A percentile compares a stretch with the other conserved stretches of the same genome.
Conservation (phyloP, 257 asterid species). For the Galeopsis tetrahit region DNA sequence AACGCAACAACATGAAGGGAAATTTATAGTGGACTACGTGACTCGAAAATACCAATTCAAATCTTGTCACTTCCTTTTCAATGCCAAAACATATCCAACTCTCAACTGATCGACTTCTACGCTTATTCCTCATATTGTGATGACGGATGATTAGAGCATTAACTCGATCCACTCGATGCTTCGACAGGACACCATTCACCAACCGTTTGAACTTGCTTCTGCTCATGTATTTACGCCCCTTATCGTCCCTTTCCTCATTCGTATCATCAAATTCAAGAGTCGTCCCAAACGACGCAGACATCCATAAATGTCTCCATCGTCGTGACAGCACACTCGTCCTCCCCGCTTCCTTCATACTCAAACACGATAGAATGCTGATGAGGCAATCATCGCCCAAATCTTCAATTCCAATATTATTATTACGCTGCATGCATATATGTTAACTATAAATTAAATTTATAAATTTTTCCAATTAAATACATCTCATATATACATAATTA, state of each 20-base stretch:
- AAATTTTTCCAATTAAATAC: too few species aligned
- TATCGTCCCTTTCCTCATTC: too few species aligned
- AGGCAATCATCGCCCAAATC: background rate
- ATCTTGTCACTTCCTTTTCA: background rate
- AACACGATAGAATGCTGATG: background rate
- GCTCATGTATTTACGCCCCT: too few species aligned
- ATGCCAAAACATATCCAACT: background rate
- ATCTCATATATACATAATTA: too few species aligned
- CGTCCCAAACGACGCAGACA: background rate
- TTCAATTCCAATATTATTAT: background rate
- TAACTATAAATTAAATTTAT: too few species aligned
- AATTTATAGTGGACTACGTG: background rate
- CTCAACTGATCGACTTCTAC: background rate
- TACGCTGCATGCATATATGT: too few species aligned
- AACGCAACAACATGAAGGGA: background rate
- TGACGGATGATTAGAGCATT: background rate
- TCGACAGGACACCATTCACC: background rate
- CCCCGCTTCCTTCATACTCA: background rate
- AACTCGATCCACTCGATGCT: background rate
- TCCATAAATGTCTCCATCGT: background rate
- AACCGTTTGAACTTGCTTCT: background rate
- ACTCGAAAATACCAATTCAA: background rate
- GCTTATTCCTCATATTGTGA: background rate
- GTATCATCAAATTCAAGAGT: too few species aligned
- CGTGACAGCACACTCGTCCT: background rate